Percentiles rank a stretch among this genome's conserved stretches.
Conservation (phyloP, 1,139 yeast genomes). For the Yamadazyma blattariae region DNA sequence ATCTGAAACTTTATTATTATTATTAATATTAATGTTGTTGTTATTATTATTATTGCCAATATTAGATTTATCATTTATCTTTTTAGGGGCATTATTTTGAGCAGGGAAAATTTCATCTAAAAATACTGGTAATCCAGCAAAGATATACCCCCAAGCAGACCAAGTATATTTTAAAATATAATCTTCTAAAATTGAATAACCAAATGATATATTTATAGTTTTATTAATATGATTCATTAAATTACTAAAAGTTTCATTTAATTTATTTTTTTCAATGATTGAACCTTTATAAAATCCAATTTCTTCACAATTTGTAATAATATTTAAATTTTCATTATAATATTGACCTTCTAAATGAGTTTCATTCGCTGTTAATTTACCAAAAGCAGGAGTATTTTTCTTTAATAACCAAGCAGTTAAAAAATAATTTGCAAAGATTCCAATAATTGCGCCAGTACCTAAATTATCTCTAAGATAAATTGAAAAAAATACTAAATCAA, state of each 20-base stretch:
- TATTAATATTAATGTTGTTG: background rate
- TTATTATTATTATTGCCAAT: no score
- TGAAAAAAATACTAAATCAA: conserved; percentile 84
- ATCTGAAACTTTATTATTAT: background rate
- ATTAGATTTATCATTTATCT: no score
- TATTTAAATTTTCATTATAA: conserved; percentile 80
- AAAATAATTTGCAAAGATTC: conserved; percentile 78
- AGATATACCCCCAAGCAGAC: conserved; percentile 91
- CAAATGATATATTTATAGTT: conserved; percentile 51
- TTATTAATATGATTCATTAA: conserved; percentile 46
- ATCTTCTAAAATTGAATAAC: conserved; percentile 77
- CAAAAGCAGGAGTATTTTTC: conserved; percentile 79
- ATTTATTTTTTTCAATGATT: conserved; percentile 69
- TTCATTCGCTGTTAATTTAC: conserved; percentile 68
- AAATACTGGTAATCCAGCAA: conserved; percentile 83
- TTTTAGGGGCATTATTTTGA: conserved; percentile 4
- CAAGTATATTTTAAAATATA: conserved; percentile 87
- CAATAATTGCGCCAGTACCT: conserved; percentile 81
- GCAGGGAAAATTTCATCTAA: conserved; percentile 43
- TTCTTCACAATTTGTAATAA: conserved; percentile 88
- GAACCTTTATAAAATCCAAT: conserved; percentile 94
- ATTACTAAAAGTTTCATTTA: conserved; percentile 55
- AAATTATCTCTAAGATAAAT: conserved; percentile 80
- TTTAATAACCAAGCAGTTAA: conserved; percentile 76
- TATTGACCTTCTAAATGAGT: conserved; percentile 87